Conservation (phyloP, 768 basidiomycete genomes). For the Kwoniella botswanensis region DNA sequence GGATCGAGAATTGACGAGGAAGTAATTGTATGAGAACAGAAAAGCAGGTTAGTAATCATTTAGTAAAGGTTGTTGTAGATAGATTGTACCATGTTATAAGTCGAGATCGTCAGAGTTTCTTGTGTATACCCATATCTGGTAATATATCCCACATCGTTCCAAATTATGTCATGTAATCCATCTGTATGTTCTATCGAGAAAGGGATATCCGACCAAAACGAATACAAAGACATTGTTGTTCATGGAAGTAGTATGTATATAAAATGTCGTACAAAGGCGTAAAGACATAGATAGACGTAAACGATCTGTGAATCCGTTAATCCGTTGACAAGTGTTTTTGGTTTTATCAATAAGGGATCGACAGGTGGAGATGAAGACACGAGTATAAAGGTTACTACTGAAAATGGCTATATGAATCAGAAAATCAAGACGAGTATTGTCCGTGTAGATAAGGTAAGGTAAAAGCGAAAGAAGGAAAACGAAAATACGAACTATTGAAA, state of each 20-base stretch:
- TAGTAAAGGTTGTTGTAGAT: not conserved
- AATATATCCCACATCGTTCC: not conserved
- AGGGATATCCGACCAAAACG: not conserved
- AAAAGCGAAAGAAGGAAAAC: not conserved
- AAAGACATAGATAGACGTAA: not conserved
- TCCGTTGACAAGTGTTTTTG: too few relatives aligned
- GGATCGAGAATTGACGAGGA: too few relatives aligned
- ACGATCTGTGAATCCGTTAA: not conserved
- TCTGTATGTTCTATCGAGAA: not conserved
- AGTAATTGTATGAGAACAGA: too few relatives aligned
- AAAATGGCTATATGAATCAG: not conserved
- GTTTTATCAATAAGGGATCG: too few relatives aligned
- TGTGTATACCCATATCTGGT: not conserved
- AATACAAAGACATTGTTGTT: not conserved
- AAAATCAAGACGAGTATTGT: not conserved
- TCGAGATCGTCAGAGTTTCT: not conserved
- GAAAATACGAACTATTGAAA: not conserved
- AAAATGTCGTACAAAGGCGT: conserved; percentile 7
- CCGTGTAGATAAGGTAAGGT: not conserved
- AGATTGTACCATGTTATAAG: not conserved
- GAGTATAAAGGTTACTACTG: too few relatives aligned
- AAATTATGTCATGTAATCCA: not conserved
- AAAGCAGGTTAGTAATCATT: too few relatives aligned
- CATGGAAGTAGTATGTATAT: not conserved
- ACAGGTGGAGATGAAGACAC: too few relatives aligned